Evolutionary conservation across 1,284 basidiomycete genomes (phyloP), one percentile per base, ranked within the genome.

Genomic region (Austroboletus rostrupii): DNA sequence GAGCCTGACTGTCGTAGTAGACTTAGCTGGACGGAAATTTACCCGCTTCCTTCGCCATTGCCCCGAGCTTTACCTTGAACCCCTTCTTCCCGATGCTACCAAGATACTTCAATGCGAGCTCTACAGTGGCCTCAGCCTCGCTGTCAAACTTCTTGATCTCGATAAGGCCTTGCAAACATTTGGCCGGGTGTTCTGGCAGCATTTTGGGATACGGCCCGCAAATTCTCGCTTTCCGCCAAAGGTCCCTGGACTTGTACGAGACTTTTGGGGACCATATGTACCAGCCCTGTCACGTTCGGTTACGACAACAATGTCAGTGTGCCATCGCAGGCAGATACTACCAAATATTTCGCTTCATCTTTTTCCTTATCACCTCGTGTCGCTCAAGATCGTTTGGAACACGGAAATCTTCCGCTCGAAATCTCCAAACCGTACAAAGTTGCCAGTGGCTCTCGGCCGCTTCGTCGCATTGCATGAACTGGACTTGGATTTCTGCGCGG

Each of bases 391-490:
- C 13, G 8, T 23, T 4, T 14, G 23, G 23, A 23, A 23, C 23
- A 23, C 23, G 23, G 23, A 7, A 23, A 23, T 7, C n/a, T n/a
- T n/a, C n/a, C n/a, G 7, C 7, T 23, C 23, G 2, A 23, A 36
- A 10, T 36, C 14, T 12, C 48, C 14, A 14, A 5, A 12, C 26
- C 56, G 10, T 42, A 26, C 11, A 26, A 3, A 19, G 17, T 31
- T 45, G 8, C 3, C 55, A 21, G 35, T 46, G 1, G 9, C 47
- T 17, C 39, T 62, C 40, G 12, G 14, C 21, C 29, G 35, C 26
- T 62, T 62, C 4, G 47, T 29, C 0, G 48, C 48, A 14, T 5
- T 62, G 23, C 50, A 16, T 17, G 54, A 59, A 29, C 47, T 58
- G 2, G 49, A 61, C 12, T 16, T 58, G n/a, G 57, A 58, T 5